Evolutionary conservation across 345 rosid genomes (phyloP).

Genomic region (Hibiscus tridactylites): DNA sequence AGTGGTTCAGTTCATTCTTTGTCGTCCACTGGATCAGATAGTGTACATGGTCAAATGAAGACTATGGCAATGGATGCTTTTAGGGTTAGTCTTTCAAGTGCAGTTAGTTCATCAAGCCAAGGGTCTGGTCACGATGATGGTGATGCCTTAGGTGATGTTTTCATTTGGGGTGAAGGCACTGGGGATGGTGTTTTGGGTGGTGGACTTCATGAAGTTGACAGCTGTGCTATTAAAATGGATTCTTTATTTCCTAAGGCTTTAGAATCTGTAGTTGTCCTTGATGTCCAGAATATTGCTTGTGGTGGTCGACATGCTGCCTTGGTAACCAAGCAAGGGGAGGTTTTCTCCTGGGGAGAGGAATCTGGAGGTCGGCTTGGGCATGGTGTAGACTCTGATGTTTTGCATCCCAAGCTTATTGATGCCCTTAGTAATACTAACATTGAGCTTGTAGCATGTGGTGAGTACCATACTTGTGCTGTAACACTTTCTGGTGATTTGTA

Average conservation of each 20-base stretch:
- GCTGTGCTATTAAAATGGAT: slow-evolving; percentile 46
- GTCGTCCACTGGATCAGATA: slow-evolving; percentile 93
- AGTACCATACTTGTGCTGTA: slow-evolving; percentile 75
- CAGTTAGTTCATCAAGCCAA: slow-evolving; percentile 76
- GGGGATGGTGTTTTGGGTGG: slow-evolving; percentile 67
- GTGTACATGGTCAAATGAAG: slow-evolving; percentile 80
- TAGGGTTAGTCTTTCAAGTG: slow-evolving; percentile 97
- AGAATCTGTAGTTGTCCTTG: slow-evolving; percentile 71
- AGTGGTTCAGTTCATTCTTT: slow-evolving; percentile 81
- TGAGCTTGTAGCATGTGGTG: slow-evolving; percentile 73
- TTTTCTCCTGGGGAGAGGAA: slow-evolving; percentile 82
- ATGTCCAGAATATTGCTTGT: slow-evolving; percentile 73
- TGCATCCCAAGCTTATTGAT: slow-evolving; percentile 67
- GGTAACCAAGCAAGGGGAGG: slow-evolving; percentile 72
- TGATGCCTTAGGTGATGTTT: slow-evolving; percentile 72
- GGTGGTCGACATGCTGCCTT: slow-evolving; percentile 67
- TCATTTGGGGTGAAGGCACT: slow-evolving; percentile 69
- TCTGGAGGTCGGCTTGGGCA: slow-evolving; percentile 83
- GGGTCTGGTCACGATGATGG: slow-evolving; percentile 85
- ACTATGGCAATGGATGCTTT: slow-evolving; percentile 67
- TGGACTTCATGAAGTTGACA: slow-evolving; percentile 48
- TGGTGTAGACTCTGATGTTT: slow-evolving; percentile 65
- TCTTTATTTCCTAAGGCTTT: slow-evolving; percentile 58
- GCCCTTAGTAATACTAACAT: slow-evolving; percentile 50
- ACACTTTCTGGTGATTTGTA: slow-evolving; percentile 77